Percentiles rank a stretch among this genome's conserved stretches.
These are phyloP conservation scores for Lactarius quietus DNA, from an alignment of 768 basidiomycete genomes.

Conservation along the genomic window DNA sequence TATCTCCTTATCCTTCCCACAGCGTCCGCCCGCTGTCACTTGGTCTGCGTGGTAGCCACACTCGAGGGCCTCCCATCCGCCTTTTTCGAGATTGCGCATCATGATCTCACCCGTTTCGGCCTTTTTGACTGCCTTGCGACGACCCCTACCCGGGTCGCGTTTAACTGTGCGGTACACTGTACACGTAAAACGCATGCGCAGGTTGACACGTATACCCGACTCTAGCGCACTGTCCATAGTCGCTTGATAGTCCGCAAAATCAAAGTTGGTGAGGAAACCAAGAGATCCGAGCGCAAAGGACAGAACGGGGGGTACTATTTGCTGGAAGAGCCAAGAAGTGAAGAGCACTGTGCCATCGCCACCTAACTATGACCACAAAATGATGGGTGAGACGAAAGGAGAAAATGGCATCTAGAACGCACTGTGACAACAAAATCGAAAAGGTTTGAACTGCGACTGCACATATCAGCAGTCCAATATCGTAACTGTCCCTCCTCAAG, in stretches of 20 bases:
- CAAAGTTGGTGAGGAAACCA: conserved; percentile 96
- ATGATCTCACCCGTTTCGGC: conserved; percentile 94
- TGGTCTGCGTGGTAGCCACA: conserved; percentile 54
- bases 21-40: conserved; percentile 42
- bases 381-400: not conserved
- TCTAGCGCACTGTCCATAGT: conserved; percentile 89
- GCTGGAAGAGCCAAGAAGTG: conserved; percentile 98
- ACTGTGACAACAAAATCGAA: conserved; percentile 99
- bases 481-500: conserved; percentile 85
- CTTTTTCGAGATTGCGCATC: conserved; percentile 87
- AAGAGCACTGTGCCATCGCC: conserved; percentile 98
- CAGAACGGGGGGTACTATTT: conserved; percentile 96
- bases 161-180: conserved; percentile 93
- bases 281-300: conserved; percentile 96
- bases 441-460: conserved; percentile 80
- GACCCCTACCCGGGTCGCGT: conserved; percentile 55
- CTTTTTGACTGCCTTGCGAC: conserved; percentile 82
- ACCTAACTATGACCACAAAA: conserved; percentile 60
- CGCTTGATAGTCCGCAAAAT: conserved; percentile 80
- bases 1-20: conserved; percentile 87
- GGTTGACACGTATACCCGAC: conserved; percentile 91
- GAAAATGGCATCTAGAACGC: conserved; percentile 31
- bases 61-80: conserved; percentile 96
- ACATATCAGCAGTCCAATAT: conserved; percentile 99
- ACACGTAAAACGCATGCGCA: conserved; percentile 99